A percentile compares a stretch with the other conserved stretches of the same genome.
Conservation (phyloP, 768 basidiomycete species). For the Tulasnella sp. region DNA sequence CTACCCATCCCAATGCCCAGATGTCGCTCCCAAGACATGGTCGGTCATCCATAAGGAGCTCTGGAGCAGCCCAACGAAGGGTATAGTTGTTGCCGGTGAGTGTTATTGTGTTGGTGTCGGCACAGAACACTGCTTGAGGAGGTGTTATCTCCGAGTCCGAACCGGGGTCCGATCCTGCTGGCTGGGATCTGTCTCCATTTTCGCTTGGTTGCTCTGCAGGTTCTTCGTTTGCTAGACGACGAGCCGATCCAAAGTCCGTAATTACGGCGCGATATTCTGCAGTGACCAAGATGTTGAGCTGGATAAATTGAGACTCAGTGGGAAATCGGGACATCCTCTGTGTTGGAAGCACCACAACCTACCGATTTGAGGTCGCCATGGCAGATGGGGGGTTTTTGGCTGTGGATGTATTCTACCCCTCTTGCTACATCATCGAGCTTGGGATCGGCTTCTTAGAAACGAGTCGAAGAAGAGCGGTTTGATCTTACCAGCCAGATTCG, state of each 20-base stretch:
- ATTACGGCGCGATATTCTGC: not conserved
- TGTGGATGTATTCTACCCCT: not conserved
- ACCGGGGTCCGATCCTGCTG: not conserved
- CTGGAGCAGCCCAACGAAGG: not conserved
- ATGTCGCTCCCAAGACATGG: not conserved
- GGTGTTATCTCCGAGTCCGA: not conserved
- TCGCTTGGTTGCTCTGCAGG: not conserved
- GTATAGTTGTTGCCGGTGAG: not conserved
- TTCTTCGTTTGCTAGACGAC: not conserved
- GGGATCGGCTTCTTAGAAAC: not conserved
- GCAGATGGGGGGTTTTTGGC: not conserved
- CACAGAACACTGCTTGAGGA: not conserved
- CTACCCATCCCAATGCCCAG: not conserved
- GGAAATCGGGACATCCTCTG: not conserved
- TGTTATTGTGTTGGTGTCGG: not conserved
- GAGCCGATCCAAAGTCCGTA: not conserved
- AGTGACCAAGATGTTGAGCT: not conserved
- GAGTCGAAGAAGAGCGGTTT: not conserved
- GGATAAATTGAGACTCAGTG: not conserved
- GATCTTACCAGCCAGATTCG: not conserved
- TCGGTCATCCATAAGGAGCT: not conserved
- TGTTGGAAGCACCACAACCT: too few relatives aligned
- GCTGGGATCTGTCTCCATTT: not conserved
- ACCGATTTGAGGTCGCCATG: not conserved
- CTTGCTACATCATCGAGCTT: not conserved